Conservation (phyloP, 208 protist genomes). For the Perkinsela sp. region DNA sequence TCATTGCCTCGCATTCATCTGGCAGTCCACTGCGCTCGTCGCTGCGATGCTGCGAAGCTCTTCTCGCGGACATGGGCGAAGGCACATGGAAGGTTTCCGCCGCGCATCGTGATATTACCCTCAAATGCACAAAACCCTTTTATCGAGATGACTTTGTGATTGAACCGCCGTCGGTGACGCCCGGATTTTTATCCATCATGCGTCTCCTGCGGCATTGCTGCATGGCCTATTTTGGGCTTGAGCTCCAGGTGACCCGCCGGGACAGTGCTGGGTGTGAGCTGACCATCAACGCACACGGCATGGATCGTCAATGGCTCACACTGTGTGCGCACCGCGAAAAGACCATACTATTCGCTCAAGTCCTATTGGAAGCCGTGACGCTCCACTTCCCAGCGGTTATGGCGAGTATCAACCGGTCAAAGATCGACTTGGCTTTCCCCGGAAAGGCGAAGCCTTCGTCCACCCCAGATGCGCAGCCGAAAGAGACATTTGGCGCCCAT, state of each 20-base stretch:
- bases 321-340: too few relatives aligned
- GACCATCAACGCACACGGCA: too few relatives aligned
- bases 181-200: neutral
- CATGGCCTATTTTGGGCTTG: neutral
- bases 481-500: neutral
- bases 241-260: neutral
- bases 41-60: neutral
- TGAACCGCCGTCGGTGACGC: neutral
- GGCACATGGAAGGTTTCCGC: neutral
- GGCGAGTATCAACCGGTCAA: neutral
- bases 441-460: neutral
- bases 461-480: neutral
- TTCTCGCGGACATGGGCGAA: neutral
- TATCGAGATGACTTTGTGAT: neutral
- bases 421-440: too few relatives aligned
- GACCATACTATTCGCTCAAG: too few relatives aligned
- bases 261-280: too few relatives aligned
- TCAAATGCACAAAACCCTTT: neutral
- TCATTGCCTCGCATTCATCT: neutral
- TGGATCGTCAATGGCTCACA: too few relatives aligned
- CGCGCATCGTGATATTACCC: too few relatives aligned
- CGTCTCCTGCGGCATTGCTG: neutral
- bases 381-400: neutral
- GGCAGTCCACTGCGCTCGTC: neutral
- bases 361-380: neutral